phyloP scores from a whole-genome alignment of 2,329 filamentous ascomycete genomes.

The Venturia pyrina region DNA sequence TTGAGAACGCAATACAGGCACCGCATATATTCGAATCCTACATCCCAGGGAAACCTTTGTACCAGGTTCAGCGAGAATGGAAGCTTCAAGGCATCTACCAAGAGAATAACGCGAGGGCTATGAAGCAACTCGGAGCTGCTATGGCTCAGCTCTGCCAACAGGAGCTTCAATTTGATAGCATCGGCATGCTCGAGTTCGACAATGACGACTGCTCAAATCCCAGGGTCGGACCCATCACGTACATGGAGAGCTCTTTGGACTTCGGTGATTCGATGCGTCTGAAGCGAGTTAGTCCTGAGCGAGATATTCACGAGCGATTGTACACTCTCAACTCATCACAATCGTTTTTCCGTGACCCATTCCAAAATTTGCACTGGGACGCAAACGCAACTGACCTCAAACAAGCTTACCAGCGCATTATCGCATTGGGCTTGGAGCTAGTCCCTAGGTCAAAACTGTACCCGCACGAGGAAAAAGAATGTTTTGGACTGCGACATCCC shows the following conservation, averaged over 20 bases:
- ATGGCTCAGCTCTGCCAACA: background rate
- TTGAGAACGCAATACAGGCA: background rate
- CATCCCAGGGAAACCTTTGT: background rate
- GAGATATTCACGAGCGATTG: background rate
- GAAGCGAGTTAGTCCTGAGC: background rate
- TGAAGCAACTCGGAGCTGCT: background rate
- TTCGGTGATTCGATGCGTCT: background rate
- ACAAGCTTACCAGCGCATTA: background rate
- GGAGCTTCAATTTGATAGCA: background rate
- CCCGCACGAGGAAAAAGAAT: background rate
- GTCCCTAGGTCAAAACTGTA: background rate
- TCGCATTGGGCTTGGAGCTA: background rate
- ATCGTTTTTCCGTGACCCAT: background rate
- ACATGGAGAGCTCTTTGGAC: background rate
- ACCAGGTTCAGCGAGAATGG: background rate
- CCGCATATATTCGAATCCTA: background rate
- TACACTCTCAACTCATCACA: background rate
- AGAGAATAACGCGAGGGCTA: background rate
- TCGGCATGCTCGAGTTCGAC: slow-evolving; percentile 1
- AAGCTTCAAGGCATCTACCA: background rate
- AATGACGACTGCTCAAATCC: background rate
- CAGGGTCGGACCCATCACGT: background rate
- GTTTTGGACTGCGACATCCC: slow-evolving; percentile 8
- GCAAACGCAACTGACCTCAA: background rate
- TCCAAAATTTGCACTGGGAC: background rate